A percentile compares a stretch with the other conserved stretches of the same genome.
Evolutionary conservation across 1,284 basidiomycete species (phyloP).

Genomic region (Chalciporus sp.): DNA sequence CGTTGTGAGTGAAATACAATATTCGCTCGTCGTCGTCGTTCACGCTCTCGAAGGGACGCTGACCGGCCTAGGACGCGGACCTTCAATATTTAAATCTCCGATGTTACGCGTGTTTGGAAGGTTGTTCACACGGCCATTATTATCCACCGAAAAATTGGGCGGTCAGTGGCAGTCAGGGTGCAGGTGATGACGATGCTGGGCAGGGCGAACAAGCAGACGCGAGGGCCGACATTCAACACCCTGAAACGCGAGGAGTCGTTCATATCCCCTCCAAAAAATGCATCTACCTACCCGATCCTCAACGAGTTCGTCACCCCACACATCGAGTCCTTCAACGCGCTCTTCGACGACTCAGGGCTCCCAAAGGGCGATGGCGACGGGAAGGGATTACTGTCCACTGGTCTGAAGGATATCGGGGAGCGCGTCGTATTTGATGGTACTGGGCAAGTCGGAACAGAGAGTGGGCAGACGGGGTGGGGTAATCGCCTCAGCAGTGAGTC

Average conservation of each 20-base stretch:
- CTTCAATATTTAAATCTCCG: slow-evolving; percentile 19
- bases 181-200: slow-evolving; percentile 37
- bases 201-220: slow-evolving; percentile 28
- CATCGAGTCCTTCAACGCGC: slow-evolving; percentile 94
- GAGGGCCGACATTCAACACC: slow-evolving; percentile 76
- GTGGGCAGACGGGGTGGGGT: slow-evolving; percentile 67
- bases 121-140: slow-evolving; percentile 10
- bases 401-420: slow-evolving; percentile 83
- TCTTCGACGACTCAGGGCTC: slow-evolving; percentile 85
- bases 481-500: slow-evolving; percentile 81
- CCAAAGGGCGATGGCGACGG: slow-evolving; percentile 75
- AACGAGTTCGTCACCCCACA: slow-evolving; percentile 95
- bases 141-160: slow-evolving; percentile 10
- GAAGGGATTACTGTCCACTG: slow-evolving; percentile 80
- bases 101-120: slow-evolving; percentile 21
- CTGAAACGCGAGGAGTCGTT: slow-evolving; percentile 84
- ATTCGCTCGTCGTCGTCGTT: slow-evolving; percentile 25
- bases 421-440: slow-evolving; percentile 93
- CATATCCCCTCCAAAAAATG: slow-evolving; percentile 72
- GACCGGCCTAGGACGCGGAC: slow-evolving; percentile 24
- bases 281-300: slow-evolving; percentile 78
- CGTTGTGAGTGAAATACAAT: slow-evolving; percentile 22
- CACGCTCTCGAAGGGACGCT: slow-evolving; percentile 15
- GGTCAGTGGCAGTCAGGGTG: neutral
- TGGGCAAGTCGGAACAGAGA: slow-evolving; percentile 50